A percentile compares a stretch with the other conserved stretches of the same genome.
These are phyloP conservation scores for Eremochloa ophiuroides DNA, from an alignment of 176 grass and related monocot species.

Conservation along the genomic window DNA sequence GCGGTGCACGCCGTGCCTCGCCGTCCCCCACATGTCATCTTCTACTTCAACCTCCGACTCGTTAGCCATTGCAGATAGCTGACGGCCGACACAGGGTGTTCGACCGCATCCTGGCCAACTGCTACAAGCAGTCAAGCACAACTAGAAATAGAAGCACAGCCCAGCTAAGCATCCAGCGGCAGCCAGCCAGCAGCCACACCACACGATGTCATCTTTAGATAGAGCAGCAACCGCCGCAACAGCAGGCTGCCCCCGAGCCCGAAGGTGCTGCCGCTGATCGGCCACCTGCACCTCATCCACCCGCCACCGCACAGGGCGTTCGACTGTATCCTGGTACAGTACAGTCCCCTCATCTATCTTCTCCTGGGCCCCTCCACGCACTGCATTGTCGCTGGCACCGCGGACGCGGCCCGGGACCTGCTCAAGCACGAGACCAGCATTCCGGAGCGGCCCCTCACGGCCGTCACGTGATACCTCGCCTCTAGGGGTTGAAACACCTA, in stretches of 20 bases:
- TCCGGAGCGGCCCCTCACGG: slow-evolving; percentile 24
- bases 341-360: slow-evolving; percentile 44
- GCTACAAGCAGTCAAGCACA: too few species aligned
- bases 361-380: slow-evolving; percentile 52
- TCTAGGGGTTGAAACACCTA: too few species aligned
- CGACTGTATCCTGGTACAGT: slow-evolving; percentile 14
- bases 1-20: too few species aligned
- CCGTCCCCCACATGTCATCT: too few species aligned
- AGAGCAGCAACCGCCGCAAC: neutral
- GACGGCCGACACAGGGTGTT: too few species aligned
- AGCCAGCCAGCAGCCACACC: too few species aligned
- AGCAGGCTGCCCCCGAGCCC: slow-evolving; percentile 32
- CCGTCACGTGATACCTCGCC: slow-evolving; percentile 37
- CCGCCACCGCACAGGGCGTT: slow-evolving; percentile 36
- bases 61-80: too few species aligned
- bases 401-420: slow-evolving; percentile 35
- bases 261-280: slow-evolving; percentile 27
- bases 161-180: too few species aligned
- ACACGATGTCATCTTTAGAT: too few species aligned
- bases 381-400: slow-evolving; percentile 35
- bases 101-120: too few species aligned
- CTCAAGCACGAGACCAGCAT: slow-evolving; percentile 41
- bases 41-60: too few species aligned
- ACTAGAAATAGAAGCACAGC: too few species aligned
- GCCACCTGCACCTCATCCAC: slow-evolving; percentile 50